Base-by-base conservation (phyloP, 495 filamentous ascomycete species). In the Hypoxylon rickii region DNA sequence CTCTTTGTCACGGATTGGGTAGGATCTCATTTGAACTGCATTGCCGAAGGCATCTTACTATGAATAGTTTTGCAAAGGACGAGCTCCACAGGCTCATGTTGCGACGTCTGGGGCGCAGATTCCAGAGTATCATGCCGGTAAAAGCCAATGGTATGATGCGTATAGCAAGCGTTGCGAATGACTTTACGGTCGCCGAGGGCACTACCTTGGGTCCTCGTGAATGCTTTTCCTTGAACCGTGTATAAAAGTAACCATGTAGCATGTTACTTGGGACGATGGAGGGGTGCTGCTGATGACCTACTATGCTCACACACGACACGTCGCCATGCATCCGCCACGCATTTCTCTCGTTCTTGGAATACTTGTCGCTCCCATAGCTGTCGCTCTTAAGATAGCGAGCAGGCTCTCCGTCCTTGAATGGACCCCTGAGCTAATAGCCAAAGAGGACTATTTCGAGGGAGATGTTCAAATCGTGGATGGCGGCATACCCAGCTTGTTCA, bases 381-480 rank as follows among this genome's bases (percentile, higher is more conserved):
- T 0, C 2, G 43, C 55, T 12, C 51, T 73, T 3, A 69, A 69
- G 33, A 67, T 73, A 29, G 68, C 63, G 4, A 66, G 55, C 24
- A 50, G 56, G 0, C 51, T 69, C 0, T 34, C 49, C 18, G 58
- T 58, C 4, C 64, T 73, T 11, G 70, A 73, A 44, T 63, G 65
- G 55, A 71, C 70, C 10, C 68, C 68, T 17, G 54, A 71, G 48
- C 53, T 58, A 2, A 51, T 61, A 38, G 69, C 68, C 11, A 69
- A 64, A 19, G 49, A 66, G 11, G 51, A 73, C 55, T 70, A 59
- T 55, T 70, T 66, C 51, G 58, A 60, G 8, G 68, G 63, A n/a
- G 52, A 19, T 19, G 53, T 55, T 16, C 24, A 29, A n/a, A 7
- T 71, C 29, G 64, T 72, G 7, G 69, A 61, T 50, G 59, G 69